A percentile compares a stretch with the other conserved stretches of the same genome.
These are phyloP conservation scores for Raphanus raphanistrum DNA, from an alignment of 345 rosid species.

Conservation along the genomic window DNA sequence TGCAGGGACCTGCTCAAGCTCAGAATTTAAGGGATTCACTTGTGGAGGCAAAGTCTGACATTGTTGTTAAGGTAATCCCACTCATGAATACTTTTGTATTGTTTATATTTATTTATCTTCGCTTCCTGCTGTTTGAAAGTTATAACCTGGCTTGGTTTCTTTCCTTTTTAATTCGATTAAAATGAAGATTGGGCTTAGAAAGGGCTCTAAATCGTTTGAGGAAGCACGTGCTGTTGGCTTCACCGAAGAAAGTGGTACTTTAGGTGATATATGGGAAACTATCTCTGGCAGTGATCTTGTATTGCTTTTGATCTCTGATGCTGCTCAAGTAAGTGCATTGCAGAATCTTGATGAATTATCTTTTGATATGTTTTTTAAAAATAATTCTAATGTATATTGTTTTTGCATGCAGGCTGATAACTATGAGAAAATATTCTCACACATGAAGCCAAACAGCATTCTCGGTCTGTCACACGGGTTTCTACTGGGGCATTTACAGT, in stretches of 20 bases:
- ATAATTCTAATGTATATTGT: neutral
- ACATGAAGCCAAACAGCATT: slow-evolving; percentile 93
- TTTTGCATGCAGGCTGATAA: slow-evolving; percentile 75
- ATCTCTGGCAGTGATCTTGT: slow-evolving; percentile 88
- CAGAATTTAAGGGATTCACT: slow-evolving; percentile 93
- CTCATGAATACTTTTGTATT: no score
- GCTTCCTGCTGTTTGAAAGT: no score
- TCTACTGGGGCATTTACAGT: slow-evolving; percentile 82
- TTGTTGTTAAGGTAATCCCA: slow-evolving; percentile 69
- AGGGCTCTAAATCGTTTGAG: slow-evolving; percentile 82
- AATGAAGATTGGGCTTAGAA: slow-evolving; percentile 78
- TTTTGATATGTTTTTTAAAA: no score
- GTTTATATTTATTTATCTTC: no score
- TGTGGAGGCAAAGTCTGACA: slow-evolving; percentile 76
- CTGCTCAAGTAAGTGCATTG: slow-evolving; percentile 69
- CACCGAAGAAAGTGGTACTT: slow-evolving; percentile 78
- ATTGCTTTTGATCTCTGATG: slow-evolving; percentile 82
- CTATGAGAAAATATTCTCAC: slow-evolving; percentile 74
- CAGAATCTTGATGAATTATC: neutral
- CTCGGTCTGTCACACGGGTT: slow-evolving; percentile 96
- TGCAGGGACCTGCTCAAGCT: slow-evolving; percentile 94
- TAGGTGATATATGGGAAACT: slow-evolving; percentile 92
- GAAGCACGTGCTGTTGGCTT: slow-evolving; percentile 94
- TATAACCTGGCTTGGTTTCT: slow-evolving; percentile 23
- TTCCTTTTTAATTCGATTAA: neutral